Evolutionary conservation across 108 stramenopile species (phyloP).

Genomic region (Parietichytrium sp.): DNA sequence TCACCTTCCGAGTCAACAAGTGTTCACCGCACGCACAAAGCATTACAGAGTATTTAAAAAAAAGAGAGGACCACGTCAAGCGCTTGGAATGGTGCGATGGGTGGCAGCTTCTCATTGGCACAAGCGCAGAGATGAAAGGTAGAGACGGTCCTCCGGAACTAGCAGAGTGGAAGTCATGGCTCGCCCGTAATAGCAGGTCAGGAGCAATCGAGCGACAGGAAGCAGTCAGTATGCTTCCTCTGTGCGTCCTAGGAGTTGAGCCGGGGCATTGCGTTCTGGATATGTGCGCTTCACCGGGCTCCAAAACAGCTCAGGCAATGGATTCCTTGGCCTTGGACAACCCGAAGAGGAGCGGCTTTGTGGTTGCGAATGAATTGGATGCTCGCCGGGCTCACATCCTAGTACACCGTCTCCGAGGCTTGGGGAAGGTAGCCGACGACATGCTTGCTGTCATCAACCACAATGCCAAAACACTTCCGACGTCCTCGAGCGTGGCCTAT

Average conservation of each 20-base stretch:
- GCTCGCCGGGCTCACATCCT: slow-evolving; percentile 81
- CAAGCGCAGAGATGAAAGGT: not conserved
- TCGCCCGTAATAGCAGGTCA: not conserved
- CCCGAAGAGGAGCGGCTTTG: slow-evolving; percentile 9
- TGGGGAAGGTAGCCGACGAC: slow-evolving; percentile 53
- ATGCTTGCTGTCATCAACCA: slow-evolving; percentile 76
- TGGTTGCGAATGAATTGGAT: slow-evolving; percentile 81
- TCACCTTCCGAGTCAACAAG: slow-evolving; percentile 25
- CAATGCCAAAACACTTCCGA: slow-evolving; percentile 84
- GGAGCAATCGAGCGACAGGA: slow-evolving; percentile 73
- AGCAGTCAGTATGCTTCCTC: slow-evolving; percentile 95
- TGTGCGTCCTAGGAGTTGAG: slow-evolving; percentile 77
- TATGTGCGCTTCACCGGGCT: slow-evolving; percentile 78
- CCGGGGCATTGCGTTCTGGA: slow-evolving; percentile 63
- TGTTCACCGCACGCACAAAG: not conserved
- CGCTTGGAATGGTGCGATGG: slow-evolving; percentile 22
- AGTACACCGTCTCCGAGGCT: slow-evolving; percentile 83
- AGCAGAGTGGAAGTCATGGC: not conserved
- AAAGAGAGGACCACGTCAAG: not conserved
- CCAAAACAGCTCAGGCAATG: slow-evolving; percentile 80
- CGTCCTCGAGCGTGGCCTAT: slow-evolving; percentile 43
- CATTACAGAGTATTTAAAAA: not conserved
- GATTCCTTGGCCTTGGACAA: slow-evolving; percentile 50
- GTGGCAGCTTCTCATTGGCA: slow-evolving; percentile 9
- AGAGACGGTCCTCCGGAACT: not conserved